Evolutionary conservation across 345 rosid genomes (phyloP), one percentile per base, ranked within the genome.

Genomic region (Abelmoschus esculentus): DNA sequence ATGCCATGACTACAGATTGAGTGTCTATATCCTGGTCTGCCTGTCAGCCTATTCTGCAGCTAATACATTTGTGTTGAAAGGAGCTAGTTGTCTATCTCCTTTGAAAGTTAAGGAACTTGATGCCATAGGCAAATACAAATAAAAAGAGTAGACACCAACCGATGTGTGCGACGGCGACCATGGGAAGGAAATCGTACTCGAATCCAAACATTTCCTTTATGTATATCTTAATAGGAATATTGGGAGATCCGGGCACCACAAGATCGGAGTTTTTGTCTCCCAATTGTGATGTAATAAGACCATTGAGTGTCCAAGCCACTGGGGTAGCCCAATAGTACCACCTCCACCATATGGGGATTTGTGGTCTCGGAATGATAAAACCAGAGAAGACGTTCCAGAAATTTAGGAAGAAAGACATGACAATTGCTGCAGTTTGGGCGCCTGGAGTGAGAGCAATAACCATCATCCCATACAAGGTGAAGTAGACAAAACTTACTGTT

Each of bases 321-420:
- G 96, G 97, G 10, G 87, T 78, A 32, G 70, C 81, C 92, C 97
- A 91, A 73, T 91, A 86, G 74, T 87, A 86, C 97, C 98, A 89
- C 75, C 93, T 88, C 96, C 96, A 92, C 98, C 96, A 92, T 14
- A 84, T 60, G 0, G 96, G 98, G 34, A 92, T 82, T 84, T 70
- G 86, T 81, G 73, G 64, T 72, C 98, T 86, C 2, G 96, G 80
- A 36, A 92, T 64, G 66, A 90, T 79, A 68, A 90, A 92, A 61
- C 96, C 96, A 2, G 91, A 81, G 80, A 92, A 92, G 71, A 92
- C 79, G 83, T 90, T 92, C 98, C 98, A 90, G 32, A 90, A 82
- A 70, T 86, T 81, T 58, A 88, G 75, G 90, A 88, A 88, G 88
- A 92, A 92, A 26, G 90, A 73, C 96, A 87, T 84, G 77, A 61